Evolutionary conservation across 495 filamentous ascomycete genomes (phyloP).

Genomic region (Penicillium waksmanii): DNA sequence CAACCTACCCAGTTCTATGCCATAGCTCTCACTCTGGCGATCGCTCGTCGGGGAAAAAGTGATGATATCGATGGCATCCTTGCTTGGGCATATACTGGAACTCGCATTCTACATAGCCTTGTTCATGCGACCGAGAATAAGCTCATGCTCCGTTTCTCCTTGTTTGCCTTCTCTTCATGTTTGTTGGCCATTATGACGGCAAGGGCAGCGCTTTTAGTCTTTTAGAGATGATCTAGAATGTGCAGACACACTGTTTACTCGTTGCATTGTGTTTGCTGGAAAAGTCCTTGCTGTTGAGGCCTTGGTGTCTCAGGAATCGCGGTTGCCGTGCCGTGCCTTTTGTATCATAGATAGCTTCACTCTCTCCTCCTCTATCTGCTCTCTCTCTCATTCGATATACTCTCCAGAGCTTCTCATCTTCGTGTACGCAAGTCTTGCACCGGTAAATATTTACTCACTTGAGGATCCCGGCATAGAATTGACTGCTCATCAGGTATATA

Average conservation of each 20-base stretch:
- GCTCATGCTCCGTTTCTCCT: constrained; percentile 16
- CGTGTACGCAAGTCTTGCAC: too few relatives aligned
- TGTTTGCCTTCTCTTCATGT: constrained; percentile 21
- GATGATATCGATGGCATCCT: constrained; percentile 16
- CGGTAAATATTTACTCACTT: too few relatives aligned
- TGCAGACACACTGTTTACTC: too few relatives aligned
- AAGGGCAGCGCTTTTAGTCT: constrained; percentile 22
- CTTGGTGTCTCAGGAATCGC: neutral
- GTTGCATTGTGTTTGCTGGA: too few relatives aligned
- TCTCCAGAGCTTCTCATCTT: too few relatives aligned
- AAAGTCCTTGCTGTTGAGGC: too few relatives aligned
- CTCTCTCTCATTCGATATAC: too few relatives aligned
- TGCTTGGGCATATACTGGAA: constrained; percentile 28
- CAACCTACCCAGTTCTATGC: constrained; percentile 38
- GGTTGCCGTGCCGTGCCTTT: neutral
- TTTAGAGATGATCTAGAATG: neutral
- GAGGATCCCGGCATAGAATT: too few relatives aligned
- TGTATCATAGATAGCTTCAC: too few relatives aligned
- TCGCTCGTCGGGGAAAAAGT: constrained; percentile 19
- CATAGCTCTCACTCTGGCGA: constrained; percentile 22
- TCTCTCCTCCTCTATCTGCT: too few relatives aligned
- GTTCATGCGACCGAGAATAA: constrained; percentile 23
- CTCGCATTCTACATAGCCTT: constrained; percentile 28
- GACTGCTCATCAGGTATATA: too few relatives aligned
- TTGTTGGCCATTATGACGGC: constrained; percentile 24